Percentiles rank a stretch among this genome's conserved stretches.
Conservation (phyloP, 345 rosid genomes). For the Kernera saxatilis region DNA sequence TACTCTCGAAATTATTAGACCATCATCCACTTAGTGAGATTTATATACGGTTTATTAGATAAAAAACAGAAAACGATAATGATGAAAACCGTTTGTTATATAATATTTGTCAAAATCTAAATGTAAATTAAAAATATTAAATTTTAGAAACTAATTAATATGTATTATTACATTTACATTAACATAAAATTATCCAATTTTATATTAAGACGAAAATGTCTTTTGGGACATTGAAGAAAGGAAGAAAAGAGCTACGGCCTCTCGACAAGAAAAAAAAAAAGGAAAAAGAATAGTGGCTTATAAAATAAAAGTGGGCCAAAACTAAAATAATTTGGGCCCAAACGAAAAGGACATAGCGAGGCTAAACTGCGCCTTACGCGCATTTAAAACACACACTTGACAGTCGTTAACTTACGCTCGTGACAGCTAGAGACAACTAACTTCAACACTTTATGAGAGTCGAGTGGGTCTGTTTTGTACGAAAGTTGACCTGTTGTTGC, state of each 20-base stretch:
- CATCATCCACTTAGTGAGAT: too few species aligned
- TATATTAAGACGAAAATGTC: not conserved
- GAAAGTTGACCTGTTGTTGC: conserved; percentile 22
- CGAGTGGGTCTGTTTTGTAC: conserved; percentile 2
- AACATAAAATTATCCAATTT: not conserved
- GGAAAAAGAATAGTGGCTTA: not conserved
- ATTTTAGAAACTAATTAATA: too few species aligned
- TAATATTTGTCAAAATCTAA: too few species aligned
- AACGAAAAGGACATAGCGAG: conserved; percentile 13
- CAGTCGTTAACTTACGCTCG: conserved; percentile 22
- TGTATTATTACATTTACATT: not conserved
- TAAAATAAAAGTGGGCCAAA: conserved; percentile 24
- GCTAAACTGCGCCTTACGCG: too few species aligned
- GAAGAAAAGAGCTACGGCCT: not conserved
- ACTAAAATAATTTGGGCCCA: conserved; percentile 21
- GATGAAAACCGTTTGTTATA: too few species aligned
- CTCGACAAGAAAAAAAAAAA: not conserved
- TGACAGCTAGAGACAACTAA: conserved; percentile 33
- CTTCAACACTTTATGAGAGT: not conserved
- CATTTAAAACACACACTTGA: not conserved
- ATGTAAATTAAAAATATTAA: too few species aligned
- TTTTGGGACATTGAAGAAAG: not conserved
- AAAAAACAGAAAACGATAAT: too few species aligned
- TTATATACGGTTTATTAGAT: too few species aligned
- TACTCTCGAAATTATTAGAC: too few species aligned